Evolutionary conservation across 495 filamentous ascomycete genomes (phyloP).

Genomic region (Parathielavia hyrcaniae): DNA sequence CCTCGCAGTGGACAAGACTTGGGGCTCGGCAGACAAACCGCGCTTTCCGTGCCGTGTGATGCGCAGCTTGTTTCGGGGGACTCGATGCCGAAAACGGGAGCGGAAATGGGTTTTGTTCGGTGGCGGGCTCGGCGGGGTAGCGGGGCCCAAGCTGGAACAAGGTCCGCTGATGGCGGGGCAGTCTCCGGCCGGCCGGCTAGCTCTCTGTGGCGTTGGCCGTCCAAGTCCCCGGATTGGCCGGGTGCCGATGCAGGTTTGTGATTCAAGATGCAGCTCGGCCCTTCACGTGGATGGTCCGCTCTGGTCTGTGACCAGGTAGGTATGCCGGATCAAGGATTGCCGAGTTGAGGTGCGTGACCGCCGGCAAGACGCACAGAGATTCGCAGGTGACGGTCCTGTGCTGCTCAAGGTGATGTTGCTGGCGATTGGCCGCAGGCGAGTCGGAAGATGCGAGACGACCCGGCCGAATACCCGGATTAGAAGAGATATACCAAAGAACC

Average conservation of each 20-base stretch:
- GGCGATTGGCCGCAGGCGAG: too few species aligned
- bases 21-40: not conserved
- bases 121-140: slow-evolving; percentile 17
- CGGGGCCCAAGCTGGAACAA: slow-evolving; percentile 12
- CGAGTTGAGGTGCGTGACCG: not conserved
- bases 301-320: not conserved
- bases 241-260: slow-evolving; percentile 20
- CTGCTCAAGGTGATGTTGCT: not conserved
- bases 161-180: slow-evolving; percentile 8
- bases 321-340: too few species aligned
- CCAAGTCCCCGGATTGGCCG: slow-evolving; percentile 17
- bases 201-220: slow-evolving; percentile 11
- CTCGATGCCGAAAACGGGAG: slow-evolving; percentile 9
- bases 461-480: slow-evolving; percentile 1
- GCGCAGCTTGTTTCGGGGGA: slow-evolving; percentile 14
- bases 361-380: not conserved
- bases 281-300: slow-evolving; percentile 24
- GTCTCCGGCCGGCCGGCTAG: not conserved
- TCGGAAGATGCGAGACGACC: slow-evolving; percentile 1
- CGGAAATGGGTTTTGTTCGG: slow-evolving; percentile 12
- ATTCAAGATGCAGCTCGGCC: slow-evolving; percentile 23
- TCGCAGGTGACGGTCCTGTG: not conserved
- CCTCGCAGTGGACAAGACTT: slow-evolving; percentile 7
- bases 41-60: not conserved
- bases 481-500: slow-evolving; percentile 10